Base-by-base conservation (phyloP, 1,284 basidiomycete species). In the Melanopsichium pennsylvanicum region DNA sequence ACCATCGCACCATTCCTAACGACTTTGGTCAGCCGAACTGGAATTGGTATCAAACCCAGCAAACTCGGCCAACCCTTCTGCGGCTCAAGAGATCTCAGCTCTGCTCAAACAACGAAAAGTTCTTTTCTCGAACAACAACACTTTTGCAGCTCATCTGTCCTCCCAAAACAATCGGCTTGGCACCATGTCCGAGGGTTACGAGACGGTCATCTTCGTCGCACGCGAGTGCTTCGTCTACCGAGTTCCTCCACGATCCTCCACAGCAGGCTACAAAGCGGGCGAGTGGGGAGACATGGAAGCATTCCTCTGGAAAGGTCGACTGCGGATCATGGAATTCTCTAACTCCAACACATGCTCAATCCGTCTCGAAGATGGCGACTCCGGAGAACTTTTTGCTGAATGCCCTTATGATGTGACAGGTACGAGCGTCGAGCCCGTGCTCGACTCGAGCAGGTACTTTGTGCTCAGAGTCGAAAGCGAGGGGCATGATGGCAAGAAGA, bases 401-500 rank as follows among this genome's bases (percentile, higher is more conserved):
- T 88, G 91, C 10, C 88, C 88, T n/a, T 98, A 97, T 80, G 89
- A 91, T 75, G 85, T 89, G 10, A 84, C 87, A 27, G 88, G 88
- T 38, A 76, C 91, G 6, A 88, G 88, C 23, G 92, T 97, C 16
- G 96, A 99, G 77, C 90, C 93, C 7, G 94, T 97, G 6, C 86
- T 98, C 22, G 95, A 99, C 82, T 95, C 92, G 0, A 94, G 92
- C 9, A 87, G 95, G 40, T 98, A 97, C 82, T 97, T 97, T 81
- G 94, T 97, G 6, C 85, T 97, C 25, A 86, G 92, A 46, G 89
- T 97, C 2, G 93, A 83, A 82, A 63, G 56, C 9, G 50, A 68
- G 12, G 60, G 38, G 49, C 75, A 75, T 13, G 52, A 61, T 70
- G 64, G 73, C 47, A 34, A 66, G 63, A 67, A 58, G 51, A 74